phyloP scores from a whole-genome alignment of 495 filamentous ascomycete genomes.

The Tuber brumale region DNA sequence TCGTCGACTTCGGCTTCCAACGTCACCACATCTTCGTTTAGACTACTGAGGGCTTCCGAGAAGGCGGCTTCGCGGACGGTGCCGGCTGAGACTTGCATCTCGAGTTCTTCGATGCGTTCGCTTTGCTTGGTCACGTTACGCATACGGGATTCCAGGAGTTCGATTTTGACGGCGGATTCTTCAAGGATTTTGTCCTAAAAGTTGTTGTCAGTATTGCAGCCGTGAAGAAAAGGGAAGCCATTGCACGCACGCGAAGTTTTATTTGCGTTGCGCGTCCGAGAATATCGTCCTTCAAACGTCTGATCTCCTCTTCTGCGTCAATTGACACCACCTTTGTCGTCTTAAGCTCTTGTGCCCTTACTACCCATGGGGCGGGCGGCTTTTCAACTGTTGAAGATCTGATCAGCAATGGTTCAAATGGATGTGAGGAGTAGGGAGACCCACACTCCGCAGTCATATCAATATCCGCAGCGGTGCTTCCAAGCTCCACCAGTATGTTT shows the following conservation, averaged over 20 bases:
- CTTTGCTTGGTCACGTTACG: slow-evolving; percentile 69
- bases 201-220: not conserved
- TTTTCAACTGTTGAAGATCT: slow-evolving; percentile 51
- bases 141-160: slow-evolving; percentile 75
- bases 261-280: slow-evolving; percentile 58
- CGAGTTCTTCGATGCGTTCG: slow-evolving; percentile 58
- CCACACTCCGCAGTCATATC: slow-evolving; percentile 67
- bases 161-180: slow-evolving; percentile 79
- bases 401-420: slow-evolving; percentile 6
- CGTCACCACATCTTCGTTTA: slow-evolving; percentile 58
- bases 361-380: slow-evolving; percentile 68
- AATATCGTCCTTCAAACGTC: slow-evolving; percentile 66
- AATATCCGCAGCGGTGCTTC: slow-evolving; percentile 64
- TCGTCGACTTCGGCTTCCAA: slow-evolving; percentile 56
- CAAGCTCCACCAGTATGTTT: slow-evolving; percentile 62
- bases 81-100: slow-evolving; percentile 54
- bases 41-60: slow-evolving; percentile 49
- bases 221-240: not conserved
- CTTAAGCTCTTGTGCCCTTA: slow-evolving; percentile 71
- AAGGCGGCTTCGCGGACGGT: slow-evolving; percentile 50
- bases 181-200: slow-evolving; percentile 56
- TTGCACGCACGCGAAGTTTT: slow-evolving; percentile 46
- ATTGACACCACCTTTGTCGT: slow-evolving; percentile 67
- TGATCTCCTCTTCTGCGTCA: slow-evolving; percentile 73
- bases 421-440: not conserved